Conservation (phyloP, 225 moss, liverwort and hornwort genomes). For the Polytrichum formosum region DNA sequence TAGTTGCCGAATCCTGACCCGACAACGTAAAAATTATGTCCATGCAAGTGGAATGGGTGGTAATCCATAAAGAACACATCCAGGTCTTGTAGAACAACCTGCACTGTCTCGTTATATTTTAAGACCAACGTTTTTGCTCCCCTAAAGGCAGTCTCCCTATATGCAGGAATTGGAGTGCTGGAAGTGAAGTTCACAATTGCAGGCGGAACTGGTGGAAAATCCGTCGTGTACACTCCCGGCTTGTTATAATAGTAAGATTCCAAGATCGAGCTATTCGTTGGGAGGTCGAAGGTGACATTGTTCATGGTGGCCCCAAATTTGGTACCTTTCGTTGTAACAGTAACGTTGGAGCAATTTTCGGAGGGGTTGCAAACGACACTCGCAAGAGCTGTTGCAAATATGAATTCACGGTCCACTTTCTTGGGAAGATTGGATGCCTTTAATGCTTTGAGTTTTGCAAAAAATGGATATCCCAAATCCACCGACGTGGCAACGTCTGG, state of each 20-base stretch:
- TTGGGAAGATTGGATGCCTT: neutral
- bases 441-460: neutral
- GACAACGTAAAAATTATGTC: slow-evolving; percentile 61
- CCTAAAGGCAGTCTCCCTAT: neutral
- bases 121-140: slow-evolving; percentile 18
- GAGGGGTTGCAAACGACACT: neutral
- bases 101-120: slow-evolving; percentile 36
- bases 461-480: no score
- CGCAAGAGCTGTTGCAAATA: neutral
- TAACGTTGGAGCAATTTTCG: slow-evolving; percentile 1
- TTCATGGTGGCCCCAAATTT: slow-evolving; percentile 25
- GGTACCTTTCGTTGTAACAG: fast-evolving
- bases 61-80: slow-evolving; percentile 23
- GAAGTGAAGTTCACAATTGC: slow-evolving; percentile 12
- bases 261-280: slow-evolving; percentile 9
- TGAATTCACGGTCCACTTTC: slow-evolving; percentile 17
- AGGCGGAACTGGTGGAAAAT: slow-evolving; percentile 18
- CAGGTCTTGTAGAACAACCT: slow-evolving; percentile 56
- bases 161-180: neutral
- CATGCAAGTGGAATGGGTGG: slow-evolving; percentile 65
- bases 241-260: slow-evolving; percentile 20
- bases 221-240: slow-evolving; percentile 3
- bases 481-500: neutral
- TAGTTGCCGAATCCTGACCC: slow-evolving; percentile 46
- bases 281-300: slow-evolving; percentile 25